Evolutionary conservation across 2,329 filamentous ascomycete genomes (phyloP).

Genomic region (Albifimbria verrucaria): DNA sequence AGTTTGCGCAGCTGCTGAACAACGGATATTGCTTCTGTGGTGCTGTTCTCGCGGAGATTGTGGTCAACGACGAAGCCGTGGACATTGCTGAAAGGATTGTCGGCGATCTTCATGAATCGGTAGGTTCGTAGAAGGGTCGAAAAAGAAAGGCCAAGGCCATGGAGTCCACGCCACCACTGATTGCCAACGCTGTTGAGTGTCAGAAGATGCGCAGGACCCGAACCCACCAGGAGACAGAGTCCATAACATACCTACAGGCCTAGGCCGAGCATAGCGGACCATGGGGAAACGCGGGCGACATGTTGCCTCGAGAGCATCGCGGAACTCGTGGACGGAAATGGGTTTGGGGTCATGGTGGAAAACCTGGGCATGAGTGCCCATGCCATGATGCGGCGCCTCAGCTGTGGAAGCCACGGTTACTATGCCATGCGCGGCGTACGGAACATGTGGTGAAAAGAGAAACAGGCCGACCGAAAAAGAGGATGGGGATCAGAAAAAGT

Average conservation of each 20-base stretch:
- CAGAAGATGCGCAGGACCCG: slow-evolving; percentile 2
- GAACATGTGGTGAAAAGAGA: background rate
- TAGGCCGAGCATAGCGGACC: slow-evolving; percentile 27
- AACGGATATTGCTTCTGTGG: slow-evolving; percentile 49
- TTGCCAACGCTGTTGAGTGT: slow-evolving; percentile 60
- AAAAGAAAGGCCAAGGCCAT: slow-evolving; percentile 88
- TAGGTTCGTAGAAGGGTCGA: slow-evolving; percentile 36
- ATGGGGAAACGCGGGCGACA: slow-evolving; percentile 48
- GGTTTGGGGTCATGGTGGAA: slow-evolving; percentile 36
- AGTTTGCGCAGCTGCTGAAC: slow-evolving; percentile 33
- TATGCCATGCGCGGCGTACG: slow-evolving; percentile 5
- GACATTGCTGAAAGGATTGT: slow-evolving; percentile 40
- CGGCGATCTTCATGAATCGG: slow-evolving; percentile 36
- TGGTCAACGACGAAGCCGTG: slow-evolving; percentile 56
- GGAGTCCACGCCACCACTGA: slow-evolving; percentile 95
- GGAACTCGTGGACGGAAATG: slow-evolving; percentile 34
- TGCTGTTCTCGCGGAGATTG: slow-evolving; percentile 49
- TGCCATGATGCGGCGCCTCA: slow-evolving; percentile 25
- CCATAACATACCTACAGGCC: slow-evolving; percentile 43
- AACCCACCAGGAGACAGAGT: background rate
- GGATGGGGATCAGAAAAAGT: too few species aligned
- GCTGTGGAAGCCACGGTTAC: slow-evolving; percentile 14
- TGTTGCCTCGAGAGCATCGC: slow-evolving; percentile 46
- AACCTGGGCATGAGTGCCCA: slow-evolving; percentile 28
- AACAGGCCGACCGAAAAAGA: background rate